These are phyloP conservation scores for Pisolithus thermaeus DNA, from an alignment of 1,284 basidiomycete genomes.

Conservation along the genomic window DNA sequence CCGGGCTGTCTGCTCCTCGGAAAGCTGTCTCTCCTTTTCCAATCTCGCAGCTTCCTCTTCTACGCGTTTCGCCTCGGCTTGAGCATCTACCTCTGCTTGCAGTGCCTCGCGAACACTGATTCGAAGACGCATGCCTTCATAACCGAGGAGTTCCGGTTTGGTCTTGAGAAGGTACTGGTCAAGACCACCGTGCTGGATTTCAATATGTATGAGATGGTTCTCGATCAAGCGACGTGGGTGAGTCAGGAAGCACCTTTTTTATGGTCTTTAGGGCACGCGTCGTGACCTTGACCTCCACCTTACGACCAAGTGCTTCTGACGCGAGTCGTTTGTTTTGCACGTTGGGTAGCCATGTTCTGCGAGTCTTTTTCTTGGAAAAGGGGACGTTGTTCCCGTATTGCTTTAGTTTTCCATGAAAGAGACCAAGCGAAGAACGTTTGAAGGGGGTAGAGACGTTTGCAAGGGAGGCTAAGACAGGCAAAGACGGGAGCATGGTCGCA, in stretches of 20 bases:
- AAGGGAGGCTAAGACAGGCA: conserved; percentile 17
- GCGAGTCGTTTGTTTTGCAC: conserved; percentile 67
- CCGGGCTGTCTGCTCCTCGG: conserved; percentile 13
- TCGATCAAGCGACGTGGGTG: background rate
- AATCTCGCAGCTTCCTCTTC: conserved; percentile 13
- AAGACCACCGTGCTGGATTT: conserved; percentile 61
- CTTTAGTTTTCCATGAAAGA: conserved; percentile 76
- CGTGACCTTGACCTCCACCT: conserved; percentile 64
- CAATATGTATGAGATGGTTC: background rate
- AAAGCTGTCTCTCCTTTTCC: conserved; percentile 6
- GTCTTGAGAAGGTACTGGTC: conserved; percentile 74
- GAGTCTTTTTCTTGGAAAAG: conserved; percentile 88
- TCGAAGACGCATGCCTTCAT: conserved; percentile 71
- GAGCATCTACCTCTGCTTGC: conserved; percentile 12
- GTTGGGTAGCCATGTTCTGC: conserved; percentile 86
- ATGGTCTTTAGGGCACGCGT: conserved; percentile 73
- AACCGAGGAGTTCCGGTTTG: conserved; percentile 58
- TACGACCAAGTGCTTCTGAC: conserved; percentile 57
- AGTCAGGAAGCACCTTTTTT: conserved; percentile 53
- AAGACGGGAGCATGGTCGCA: conserved; percentile 22
- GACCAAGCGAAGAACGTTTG: conserved; percentile 68
- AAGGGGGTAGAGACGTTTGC: conserved; percentile 54
- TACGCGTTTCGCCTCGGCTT: conserved; percentile 9
- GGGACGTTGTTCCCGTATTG: conserved; percentile 89
- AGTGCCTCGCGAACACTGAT: conserved; percentile 46